Evolutionary conservation across 2,329 filamentous ascomycete species (phyloP).

Genomic region (Diplodia corticola): DNA sequence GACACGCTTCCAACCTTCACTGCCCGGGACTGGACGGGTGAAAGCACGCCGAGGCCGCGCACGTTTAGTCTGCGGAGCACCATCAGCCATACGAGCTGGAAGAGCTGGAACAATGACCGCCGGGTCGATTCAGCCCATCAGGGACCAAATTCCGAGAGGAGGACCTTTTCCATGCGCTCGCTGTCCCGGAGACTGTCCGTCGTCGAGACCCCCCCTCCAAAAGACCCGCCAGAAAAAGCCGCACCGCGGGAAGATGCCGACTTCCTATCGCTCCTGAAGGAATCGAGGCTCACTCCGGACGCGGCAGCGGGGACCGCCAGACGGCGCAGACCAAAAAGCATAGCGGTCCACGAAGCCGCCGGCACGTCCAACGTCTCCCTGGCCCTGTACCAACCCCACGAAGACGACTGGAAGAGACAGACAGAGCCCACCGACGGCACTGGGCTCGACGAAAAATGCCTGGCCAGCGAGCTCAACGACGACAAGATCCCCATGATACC

Average conservation of each 20-base stretch:
- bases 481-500: not conserved
- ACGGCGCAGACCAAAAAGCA: constrained; percentile 5
- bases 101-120: constrained; percentile 3
- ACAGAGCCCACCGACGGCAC: not conserved
- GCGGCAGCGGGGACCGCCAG: not conserved
- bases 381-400: not conserved
- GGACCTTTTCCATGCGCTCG: not conserved
- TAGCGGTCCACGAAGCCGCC: not conserved
- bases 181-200: not conserved
- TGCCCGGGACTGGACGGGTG: not conserved
- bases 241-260: not conserved
- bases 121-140: constrained; percentile 1
- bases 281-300: not conserved
- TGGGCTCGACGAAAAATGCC: constrained; percentile 1
- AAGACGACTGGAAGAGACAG: not conserved
- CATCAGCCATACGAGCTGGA: constrained; percentile 4
- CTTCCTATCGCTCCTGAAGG: not conserved
- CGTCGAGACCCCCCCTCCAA: not conserved
- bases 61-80: constrained; percentile 5
- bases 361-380: not conserved
- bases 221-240: not conserved
- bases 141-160: not conserved
- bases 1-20: not conserved
- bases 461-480: not conserved
- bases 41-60: not conserved